A percentile compares a stretch with the other conserved stretches of the same genome.
phyloP scores from a whole-genome alignment of 106 monocot genomes.

The Dendrobium catenatum region DNA sequence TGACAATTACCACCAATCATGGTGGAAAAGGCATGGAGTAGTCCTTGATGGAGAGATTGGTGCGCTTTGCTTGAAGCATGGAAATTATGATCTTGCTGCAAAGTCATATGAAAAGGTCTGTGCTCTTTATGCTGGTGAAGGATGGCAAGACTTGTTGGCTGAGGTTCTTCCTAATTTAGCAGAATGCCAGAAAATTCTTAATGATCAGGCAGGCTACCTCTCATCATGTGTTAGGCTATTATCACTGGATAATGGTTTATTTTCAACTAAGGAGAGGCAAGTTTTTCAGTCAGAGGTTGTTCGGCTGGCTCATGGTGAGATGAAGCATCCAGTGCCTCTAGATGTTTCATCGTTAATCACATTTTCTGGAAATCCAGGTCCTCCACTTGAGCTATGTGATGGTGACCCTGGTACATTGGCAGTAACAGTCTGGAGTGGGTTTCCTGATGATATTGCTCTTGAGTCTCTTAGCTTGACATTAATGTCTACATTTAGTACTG shows the following conservation, averaged over 20 bases:
- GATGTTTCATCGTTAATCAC: constrained; percentile 93
- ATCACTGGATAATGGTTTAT: constrained; percentile 72
- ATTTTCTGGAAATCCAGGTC: constrained; percentile 86
- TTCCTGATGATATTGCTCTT: constrained; percentile 88
- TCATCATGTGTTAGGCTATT: constrained; percentile 87
- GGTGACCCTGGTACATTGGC: constrained; percentile 78
- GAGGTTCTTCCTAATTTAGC: constrained; percentile 93
- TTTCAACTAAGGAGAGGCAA: constrained; percentile 71
- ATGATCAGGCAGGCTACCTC: constrained; percentile 90
- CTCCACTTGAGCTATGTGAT: constrained; percentile 85
- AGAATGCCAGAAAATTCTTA: constrained; percentile 93
- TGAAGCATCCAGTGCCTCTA: constrained; percentile 90
- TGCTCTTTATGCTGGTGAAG: constrained; percentile 98
- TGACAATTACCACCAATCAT: constrained; percentile 91
- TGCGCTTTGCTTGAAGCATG: constrained; percentile 74
- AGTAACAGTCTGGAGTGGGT: constrained; percentile 91
- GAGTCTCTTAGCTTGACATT: constrained; percentile 86
- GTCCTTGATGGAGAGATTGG: constrained; percentile 97
- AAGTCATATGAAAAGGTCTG: constrained; percentile 98
- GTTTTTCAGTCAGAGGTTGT: constrained; percentile 87
- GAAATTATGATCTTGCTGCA: constrained; percentile 88
- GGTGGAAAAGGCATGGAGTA: constrained; percentile 99
- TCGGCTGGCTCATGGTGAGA: constrained; percentile 77
- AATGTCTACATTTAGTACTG: constrained; percentile 57
- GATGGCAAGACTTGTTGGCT: constrained; percentile 89